Evolutionary conservation across 768 basidiomycete species (phyloP).

Genomic region (Mycena venus): DNA sequence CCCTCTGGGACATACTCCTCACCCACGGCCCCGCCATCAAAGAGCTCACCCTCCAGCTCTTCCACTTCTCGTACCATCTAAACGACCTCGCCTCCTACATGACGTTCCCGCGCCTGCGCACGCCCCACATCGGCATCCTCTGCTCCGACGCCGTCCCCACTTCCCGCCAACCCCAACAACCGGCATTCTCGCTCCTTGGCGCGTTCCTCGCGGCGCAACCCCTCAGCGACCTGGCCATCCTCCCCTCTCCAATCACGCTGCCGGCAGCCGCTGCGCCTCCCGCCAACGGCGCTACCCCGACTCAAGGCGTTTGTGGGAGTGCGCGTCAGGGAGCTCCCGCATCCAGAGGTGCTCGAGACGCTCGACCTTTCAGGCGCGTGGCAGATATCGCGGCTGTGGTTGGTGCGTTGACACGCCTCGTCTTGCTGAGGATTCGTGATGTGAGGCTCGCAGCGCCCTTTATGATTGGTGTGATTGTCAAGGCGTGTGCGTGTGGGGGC

Average conservation of each 20-base stretch:
- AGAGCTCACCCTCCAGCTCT: conserved; percentile 42
- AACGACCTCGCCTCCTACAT: not conserved
- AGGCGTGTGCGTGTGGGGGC: not conserved
- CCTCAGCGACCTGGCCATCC: conserved; percentile 3
- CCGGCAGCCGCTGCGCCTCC: conserved; percentile 1
- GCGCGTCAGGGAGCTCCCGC: conserved; percentile 14
- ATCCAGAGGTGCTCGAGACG: not conserved
- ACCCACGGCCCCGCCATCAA: conserved; percentile 36
- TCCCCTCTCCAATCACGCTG: not conserved
- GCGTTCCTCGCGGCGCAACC: conserved; percentile 24
- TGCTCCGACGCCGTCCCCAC: not conserved
- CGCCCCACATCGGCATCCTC: conserved; percentile 13
- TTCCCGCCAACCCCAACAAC: not conserved
- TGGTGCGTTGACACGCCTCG: not conserved
- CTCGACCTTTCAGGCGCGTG: conserved; percentile 13
- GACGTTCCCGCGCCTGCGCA: not conserved
- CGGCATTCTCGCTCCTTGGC: not conserved
- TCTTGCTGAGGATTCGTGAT: conserved; percentile 5
- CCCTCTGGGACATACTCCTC: conserved; percentile 39
- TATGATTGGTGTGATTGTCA: not conserved
- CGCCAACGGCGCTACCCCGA: not conserved
- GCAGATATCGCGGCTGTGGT: not conserved
- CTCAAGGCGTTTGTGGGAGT: conserved; percentile 8
- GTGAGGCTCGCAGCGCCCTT: not conserved
- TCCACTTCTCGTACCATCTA: conserved; percentile 1